Evolutionary conservation across 495 filamentous ascomycete species (phyloP).

Genomic region (Podospora pseudocomata): DNA sequence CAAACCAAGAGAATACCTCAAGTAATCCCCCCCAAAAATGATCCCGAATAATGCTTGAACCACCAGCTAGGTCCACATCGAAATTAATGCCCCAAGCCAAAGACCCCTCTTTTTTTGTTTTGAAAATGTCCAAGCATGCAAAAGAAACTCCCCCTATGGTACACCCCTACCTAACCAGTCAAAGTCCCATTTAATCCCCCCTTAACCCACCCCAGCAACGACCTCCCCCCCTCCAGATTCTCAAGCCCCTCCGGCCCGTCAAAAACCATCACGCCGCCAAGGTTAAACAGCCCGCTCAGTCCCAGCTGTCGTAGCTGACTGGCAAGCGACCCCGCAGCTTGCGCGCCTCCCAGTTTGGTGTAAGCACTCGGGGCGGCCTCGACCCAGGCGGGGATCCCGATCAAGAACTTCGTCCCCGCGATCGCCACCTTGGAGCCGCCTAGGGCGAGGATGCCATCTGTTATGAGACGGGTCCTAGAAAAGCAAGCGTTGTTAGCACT

Average conservation of each 20-base stretch:
- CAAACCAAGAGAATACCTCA: not conserved
- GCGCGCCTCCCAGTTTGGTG: conserved; percentile 2
- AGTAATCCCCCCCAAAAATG: not conserved
- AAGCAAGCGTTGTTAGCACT: too few species aligned
- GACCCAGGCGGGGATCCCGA: conserved; percentile 5
- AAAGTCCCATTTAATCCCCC: conserved; percentile 3
- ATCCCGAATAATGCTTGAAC: not conserved
- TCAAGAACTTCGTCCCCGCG: conserved; percentile 9
- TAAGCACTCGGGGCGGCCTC: conserved; percentile 3
- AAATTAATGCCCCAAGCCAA: not conserved
- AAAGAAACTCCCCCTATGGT: not conserved
- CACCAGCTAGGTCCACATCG: not conserved
- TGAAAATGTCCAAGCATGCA: not conserved
- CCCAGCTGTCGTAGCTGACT: not conserved
- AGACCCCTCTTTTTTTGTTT: too few species aligned
- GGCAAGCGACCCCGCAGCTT: not conserved
- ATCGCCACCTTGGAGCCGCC: conserved; percentile 8
- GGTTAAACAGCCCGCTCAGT: not conserved
- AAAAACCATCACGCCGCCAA: conserved; percentile 20
- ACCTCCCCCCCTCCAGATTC: conserved; percentile 13
- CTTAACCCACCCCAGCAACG: conserved; percentile 18
- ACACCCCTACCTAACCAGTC: not conserved
- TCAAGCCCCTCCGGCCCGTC: conserved; percentile 18
- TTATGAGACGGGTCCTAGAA: conserved; percentile 2
- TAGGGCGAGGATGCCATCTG: conserved; percentile 10